Evolutionary conservation across 108 stramenopile species (phyloP).

Genomic region (Stephanodiscus triporus): DNA sequence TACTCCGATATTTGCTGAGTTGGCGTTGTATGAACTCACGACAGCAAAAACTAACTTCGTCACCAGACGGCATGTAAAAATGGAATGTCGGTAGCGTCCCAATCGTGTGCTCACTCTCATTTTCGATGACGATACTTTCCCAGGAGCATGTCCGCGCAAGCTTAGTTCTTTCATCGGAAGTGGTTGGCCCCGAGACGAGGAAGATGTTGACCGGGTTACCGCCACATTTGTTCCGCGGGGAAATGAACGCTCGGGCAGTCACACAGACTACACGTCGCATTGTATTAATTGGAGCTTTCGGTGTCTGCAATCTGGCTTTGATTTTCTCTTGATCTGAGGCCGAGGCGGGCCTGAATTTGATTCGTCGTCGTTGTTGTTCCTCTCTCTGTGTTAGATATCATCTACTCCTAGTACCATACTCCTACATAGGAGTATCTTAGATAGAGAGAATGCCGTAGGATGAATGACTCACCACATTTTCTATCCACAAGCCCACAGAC

Average conservation of each 20-base stretch:
- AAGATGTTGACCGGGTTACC: slow-evolving; percentile 12
- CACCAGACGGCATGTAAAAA: slow-evolving; percentile 79
- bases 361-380: no score
- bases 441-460: no score
- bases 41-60: slow-evolving; percentile 70
- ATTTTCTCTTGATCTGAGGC: no score
- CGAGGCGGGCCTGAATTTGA: no score
- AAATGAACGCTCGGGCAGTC: slow-evolving; percentile 11
- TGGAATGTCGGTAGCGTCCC: slow-evolving; percentile 31
- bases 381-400: no score
- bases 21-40: slow-evolving; percentile 12
- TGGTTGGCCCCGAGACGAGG: slow-evolving; percentile 4
- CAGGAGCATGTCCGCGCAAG: slow-evolving; percentile 67
- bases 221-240: slow-evolving; percentile 3
- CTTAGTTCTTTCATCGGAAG: slow-evolving; percentile 26
- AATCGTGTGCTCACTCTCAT: neutral
- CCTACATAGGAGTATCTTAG: no score
- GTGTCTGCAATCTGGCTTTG: neutral
- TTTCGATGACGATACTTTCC: slow-evolving; percentile 67
- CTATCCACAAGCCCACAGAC: no score
- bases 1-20: neutral
- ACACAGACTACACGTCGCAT: slow-evolving; percentile 1
- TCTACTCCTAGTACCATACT: no score
- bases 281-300: neutral
- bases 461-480: no score